Conservation (phyloP, 495 filamentous ascomycete species). For the Penicillium macrosclerotiorum region DNA sequence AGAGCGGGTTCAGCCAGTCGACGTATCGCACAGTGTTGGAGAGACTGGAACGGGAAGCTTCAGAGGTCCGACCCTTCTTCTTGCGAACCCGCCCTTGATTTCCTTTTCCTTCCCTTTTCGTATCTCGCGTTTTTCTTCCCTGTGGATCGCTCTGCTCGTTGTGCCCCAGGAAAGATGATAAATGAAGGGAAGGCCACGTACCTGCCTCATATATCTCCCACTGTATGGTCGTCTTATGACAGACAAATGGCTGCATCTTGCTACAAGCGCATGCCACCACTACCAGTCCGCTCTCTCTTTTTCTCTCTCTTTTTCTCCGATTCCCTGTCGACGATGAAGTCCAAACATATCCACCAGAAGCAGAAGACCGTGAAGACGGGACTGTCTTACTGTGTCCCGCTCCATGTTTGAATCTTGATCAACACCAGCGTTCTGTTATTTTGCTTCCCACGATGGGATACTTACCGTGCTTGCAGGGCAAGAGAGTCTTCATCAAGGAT, state of each 20-base stretch:
- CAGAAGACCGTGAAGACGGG: not conserved
- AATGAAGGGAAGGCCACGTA: no score
- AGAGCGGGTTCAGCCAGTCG: conserved; percentile 71
- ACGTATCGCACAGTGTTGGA: conserved; percentile 78
- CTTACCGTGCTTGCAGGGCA: conserved; percentile 49
- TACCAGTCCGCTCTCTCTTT: not conserved
- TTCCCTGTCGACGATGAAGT: no score
- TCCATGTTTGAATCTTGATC: not conserved
- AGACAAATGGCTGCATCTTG: no score
- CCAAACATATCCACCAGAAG: no score
- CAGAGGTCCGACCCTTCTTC: conserved; percentile 57
- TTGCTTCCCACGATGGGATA: conserved; percentile 18
- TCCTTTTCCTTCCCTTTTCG: conserved; percentile 15
- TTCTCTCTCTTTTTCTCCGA: no score
- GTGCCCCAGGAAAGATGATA: conserved; percentile 14
- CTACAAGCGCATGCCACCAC: not conserved
- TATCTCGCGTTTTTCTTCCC: conserved; percentile 4
- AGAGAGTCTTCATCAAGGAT: conserved; percentile 96
- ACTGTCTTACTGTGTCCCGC: no score
- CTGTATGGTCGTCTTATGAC: no score
- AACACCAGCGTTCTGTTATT: not conserved
- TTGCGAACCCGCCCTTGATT: conserved; percentile 19
- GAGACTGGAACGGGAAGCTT: conserved; percentile 61
- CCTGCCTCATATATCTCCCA: no score
- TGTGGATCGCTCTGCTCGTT: not conserved